Percentiles rank a stretch among this genome's conserved stretches.
phyloP scores from a whole-genome alignment of 2,329 filamentous ascomycete species.

The Knoxdaviesia capensis region DNA sequence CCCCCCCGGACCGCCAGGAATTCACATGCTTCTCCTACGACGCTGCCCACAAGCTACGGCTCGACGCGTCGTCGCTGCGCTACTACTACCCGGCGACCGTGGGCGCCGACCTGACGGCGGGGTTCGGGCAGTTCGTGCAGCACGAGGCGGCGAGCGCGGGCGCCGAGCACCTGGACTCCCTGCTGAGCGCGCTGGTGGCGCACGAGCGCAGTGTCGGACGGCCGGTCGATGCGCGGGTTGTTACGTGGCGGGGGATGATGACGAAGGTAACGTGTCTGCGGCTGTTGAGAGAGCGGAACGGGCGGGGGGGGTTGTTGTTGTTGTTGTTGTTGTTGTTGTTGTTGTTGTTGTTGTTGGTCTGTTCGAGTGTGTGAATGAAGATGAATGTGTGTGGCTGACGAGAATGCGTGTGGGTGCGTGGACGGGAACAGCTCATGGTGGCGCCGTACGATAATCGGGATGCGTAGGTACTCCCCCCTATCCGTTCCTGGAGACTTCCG shows the following conservation, averaged over 20 bases:
- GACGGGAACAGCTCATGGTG: slow-evolving; percentile 50
- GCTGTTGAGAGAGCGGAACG: no score
- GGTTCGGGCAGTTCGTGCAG: slow-evolving; percentile 67
- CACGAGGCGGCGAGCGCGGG: slow-evolving; percentile 46
- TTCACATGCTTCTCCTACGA: slow-evolving; percentile 90
- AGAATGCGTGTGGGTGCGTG: no score
- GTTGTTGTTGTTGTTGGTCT: neutral
- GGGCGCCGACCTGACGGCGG: slow-evolving; percentile 54
- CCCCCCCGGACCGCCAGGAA: slow-evolving; percentile 32
- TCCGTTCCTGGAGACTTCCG: neutral
- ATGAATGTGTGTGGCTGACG: slow-evolving; percentile 2
- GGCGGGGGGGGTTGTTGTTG: neutral
- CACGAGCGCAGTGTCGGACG: slow-evolving; percentile 49
- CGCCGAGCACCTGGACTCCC: slow-evolving; percentile 72
- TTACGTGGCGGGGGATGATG: slow-evolving; percentile 98
- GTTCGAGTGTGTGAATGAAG: neutral
- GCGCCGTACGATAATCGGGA: slow-evolving; percentile 66
- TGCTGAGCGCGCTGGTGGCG: slow-evolving; percentile 55
- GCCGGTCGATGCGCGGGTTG: slow-evolving; percentile 54
- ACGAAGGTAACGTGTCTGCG: slow-evolving; percentile 48
- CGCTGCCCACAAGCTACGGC: slow-evolving; percentile 53
- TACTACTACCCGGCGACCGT: slow-evolving; percentile 72
- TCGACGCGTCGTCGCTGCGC: slow-evolving; percentile 59
- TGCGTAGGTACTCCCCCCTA: slow-evolving; percentile 28
- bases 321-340: neutral